Evolutionary conservation across 2,329 filamentous ascomycete species (phyloP), one percentile per base, ranked within the genome.

Genomic region (Diaporthe sp.): DNA sequence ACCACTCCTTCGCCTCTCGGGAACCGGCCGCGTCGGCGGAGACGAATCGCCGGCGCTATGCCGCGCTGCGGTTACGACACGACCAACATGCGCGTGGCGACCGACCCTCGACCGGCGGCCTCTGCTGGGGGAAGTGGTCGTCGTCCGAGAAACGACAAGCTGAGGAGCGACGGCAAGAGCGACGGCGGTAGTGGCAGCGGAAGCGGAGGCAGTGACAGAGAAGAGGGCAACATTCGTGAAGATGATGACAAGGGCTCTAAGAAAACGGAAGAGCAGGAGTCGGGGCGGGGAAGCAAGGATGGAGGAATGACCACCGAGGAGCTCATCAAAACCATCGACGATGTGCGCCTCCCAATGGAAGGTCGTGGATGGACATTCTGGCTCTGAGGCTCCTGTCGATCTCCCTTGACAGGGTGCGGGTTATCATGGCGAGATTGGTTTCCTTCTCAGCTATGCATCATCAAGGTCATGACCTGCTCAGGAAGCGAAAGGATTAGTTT

Each of bases 311-410:
- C 42, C 28, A n/a, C 42, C 9, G 28, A 67, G 28, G 53, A 57
- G 28, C 17, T 57, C 53, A 57, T 34, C 28, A 53, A 42, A 7
- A 28, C 20, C 28, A 28, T 34, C 5, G 60, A 63, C 9, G 31
- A 63, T 5, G 28, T 70, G 10, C 73, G 53, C 31, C 4, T 67
- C 13, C 61, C 37, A 10, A 20, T 68, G 12, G 60, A 28, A 28
- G 75, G 73, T n/a, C 60, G 68, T 3, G 75, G 73, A 3, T 75
- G 75, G 75, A 75, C 75, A 2, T 76, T 75, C 31, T 76, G 75
- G 73, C 39, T 75, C n/a, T 76, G 61, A 76, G 31, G 22, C n/a
- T 22, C 17, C 4, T 55, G 13, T 10, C 44, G 12, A 12, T 17
- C 25, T 51, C 49, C 20, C 31, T 20, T 13, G n/a, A 6, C 17